Evolutionary conservation across 768 basidiomycete species (phyloP).

Genomic region (Xerocomellus amylosporus): DNA sequence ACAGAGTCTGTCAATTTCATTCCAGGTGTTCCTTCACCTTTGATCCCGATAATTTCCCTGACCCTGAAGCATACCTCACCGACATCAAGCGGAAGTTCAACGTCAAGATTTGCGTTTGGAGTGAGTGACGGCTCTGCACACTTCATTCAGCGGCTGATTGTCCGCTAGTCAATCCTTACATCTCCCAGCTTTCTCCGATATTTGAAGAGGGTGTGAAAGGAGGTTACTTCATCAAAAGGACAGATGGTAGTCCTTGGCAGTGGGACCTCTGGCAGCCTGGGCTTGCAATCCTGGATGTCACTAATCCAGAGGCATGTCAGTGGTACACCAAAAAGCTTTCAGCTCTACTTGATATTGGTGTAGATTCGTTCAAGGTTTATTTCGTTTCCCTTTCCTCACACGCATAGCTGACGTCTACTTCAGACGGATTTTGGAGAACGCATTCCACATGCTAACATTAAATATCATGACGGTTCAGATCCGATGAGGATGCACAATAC

Average conservation of each 20-base stretch:
- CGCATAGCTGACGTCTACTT: background rate
- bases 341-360: slow-evolving; percentile 44
- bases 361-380: slow-evolving; percentile 51
- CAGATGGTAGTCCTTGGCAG: slow-evolving; percentile 65
- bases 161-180: slow-evolving; percentile 64
- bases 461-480: slow-evolving; percentile 65
- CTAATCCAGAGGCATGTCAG: slow-evolving; percentile 47
- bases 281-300: slow-evolving; percentile 63
- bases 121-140: slow-evolving; percentile 31
- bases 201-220: slow-evolving; percentile 66
- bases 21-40: slow-evolving; percentile 71
- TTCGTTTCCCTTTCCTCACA: background rate
- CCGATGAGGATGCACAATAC: slow-evolving; percentile 69
- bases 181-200: slow-evolving; percentile 65
- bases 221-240: slow-evolving; percentile 70
- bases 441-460: slow-evolving; percentile 63
- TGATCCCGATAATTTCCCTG: slow-evolving; percentile 72
- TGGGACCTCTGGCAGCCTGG: slow-evolving; percentile 70
- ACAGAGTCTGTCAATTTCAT: slow-evolving; percentile 16
- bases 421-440: slow-evolving; percentile 79
- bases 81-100: slow-evolving; percentile 60
- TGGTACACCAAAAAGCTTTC: slow-evolving; percentile 48
- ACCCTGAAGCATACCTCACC: slow-evolving; percentile 61
- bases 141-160: slow-evolving; percentile 2
- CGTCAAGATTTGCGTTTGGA: slow-evolving; percentile 75